Percentiles rank a stretch among this genome's conserved stretches.
Evolutionary conservation across 108 stramenopile genomes (phyloP).

Genomic region (Nitzschia sp.): DNA sequence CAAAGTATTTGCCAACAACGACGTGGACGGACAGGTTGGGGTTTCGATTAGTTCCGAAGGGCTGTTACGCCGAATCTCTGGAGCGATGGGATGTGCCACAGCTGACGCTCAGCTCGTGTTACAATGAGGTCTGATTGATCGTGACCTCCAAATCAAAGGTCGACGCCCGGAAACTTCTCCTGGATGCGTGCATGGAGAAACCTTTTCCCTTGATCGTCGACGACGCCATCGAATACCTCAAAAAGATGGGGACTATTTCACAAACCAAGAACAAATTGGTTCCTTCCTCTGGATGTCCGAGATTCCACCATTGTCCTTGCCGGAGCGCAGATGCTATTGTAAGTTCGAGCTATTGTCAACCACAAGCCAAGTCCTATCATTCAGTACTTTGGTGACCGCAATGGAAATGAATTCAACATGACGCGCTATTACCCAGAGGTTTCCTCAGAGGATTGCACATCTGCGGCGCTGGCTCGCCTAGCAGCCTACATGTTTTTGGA

Average conservation of each 20-base stretch:
- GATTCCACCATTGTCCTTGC: slow-evolving; percentile 34
- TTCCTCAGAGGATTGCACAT: slow-evolving; percentile 25
- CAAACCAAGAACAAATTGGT: slow-evolving; percentile 3
- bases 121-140: slow-evolving; percentile 34
- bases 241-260: slow-evolving; percentile 32
- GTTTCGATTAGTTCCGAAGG: slow-evolving; percentile 42
- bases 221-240: slow-evolving; percentile 41
- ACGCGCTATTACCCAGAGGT: slow-evolving; percentile 32
- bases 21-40: slow-evolving; percentile 48
- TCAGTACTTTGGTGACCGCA: slow-evolving; percentile 32
- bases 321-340: slow-evolving; percentile 39
- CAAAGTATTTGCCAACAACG: slow-evolving; percentile 48
- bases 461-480: slow-evolving; percentile 37
- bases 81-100: slow-evolving; percentile 36
- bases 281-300: slow-evolving; percentile 45
- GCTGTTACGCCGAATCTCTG: slow-evolving; percentile 24
- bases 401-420: slow-evolving; percentile 27
- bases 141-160: slow-evolving; percentile 3
- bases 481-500: slow-evolving; percentile 54
- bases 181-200: slow-evolving; percentile 42
- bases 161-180: slow-evolving; percentile 15
- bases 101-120: slow-evolving; percentile 36
- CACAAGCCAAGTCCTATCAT: slow-evolving; percentile 41
- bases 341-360: slow-evolving; percentile 34
- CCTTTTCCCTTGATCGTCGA: slow-evolving; percentile 24